phyloP scores from a whole-genome alignment of 2,329 filamentous ascomycete species.

The Penicillium fuscoglaucum region DNA sequence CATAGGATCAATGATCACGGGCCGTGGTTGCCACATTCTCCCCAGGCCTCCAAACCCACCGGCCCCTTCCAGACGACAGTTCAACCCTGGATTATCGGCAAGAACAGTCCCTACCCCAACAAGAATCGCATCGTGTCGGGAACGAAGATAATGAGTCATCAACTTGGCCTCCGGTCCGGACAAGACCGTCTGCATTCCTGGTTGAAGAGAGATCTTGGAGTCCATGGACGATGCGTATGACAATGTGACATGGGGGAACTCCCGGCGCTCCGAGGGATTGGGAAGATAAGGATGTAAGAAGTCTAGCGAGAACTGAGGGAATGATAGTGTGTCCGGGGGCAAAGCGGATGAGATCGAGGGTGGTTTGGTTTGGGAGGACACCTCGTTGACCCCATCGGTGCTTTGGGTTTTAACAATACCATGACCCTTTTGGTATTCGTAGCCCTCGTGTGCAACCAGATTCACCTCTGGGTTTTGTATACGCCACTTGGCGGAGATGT shows the following conservation, averaged over 20 bases:
- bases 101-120: slow-evolving; percentile 81
- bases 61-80: slow-evolving; percentile 69
- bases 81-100: slow-evolving; percentile 81
- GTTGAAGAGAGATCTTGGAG: slow-evolving; percentile 71
- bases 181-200: slow-evolving; percentile 76
- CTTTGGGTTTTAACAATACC: slow-evolving; percentile 41
- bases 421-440: slow-evolving; percentile 46
- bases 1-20: slow-evolving; percentile 77
- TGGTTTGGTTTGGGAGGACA: slow-evolving; percentile 9
- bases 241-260: slow-evolving; percentile 66
- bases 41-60: slow-evolving; percentile 57
- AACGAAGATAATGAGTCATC: slow-evolving; percentile 90
- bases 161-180: slow-evolving; percentile 82
- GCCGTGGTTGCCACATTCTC: slow-evolving; percentile 67
- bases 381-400: slow-evolving; percentile 16
- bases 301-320: slow-evolving; percentile 46
- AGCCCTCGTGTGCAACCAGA: slow-evolving; percentile 48
- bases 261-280: slow-evolving; percentile 31
- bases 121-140: slow-evolving; percentile 78
- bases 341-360: slow-evolving; percentile 22
- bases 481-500: slow-evolving; percentile 51
- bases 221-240: slow-evolving; percentile 93
- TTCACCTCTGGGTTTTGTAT: slow-evolving; percentile 46
- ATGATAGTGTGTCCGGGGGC: slow-evolving; percentile 45
- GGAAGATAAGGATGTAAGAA: slow-evolving; percentile 57